These are phyloP conservation scores for Tetracladium setigerum DNA, from an alignment of 495 filamentous ascomycete species.

Conservation along the genomic window DNA sequence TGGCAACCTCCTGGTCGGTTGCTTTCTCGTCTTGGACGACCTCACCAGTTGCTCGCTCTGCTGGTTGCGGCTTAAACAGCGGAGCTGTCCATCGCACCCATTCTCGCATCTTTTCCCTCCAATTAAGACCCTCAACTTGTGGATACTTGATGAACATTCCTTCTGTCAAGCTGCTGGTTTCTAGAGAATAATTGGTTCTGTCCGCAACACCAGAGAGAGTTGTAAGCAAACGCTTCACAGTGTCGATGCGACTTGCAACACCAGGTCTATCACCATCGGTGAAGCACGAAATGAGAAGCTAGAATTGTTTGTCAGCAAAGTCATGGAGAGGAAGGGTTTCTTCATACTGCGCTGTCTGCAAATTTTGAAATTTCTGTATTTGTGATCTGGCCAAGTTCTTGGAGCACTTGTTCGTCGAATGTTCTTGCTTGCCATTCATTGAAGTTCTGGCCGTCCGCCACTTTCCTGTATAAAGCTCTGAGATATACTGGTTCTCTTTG, in stretches of 20 bases:
- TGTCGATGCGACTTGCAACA: conserved; percentile 18
- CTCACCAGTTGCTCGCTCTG: neutral
- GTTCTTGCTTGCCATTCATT: neutral
- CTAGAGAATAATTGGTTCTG: conserved; percentile 1
- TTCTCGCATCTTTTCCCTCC: conserved; percentile 32
- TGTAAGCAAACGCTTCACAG: conserved; percentile 35
- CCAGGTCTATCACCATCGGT: neutral
- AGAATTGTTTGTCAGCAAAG: neutral
- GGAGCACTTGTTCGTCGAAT: conserved; percentile 19
- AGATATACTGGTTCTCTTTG: conserved; percentile 1
- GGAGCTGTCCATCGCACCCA: conserved; percentile 32
- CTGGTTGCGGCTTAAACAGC: neutral
- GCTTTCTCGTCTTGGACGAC: neutral
- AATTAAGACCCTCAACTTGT: conserved; percentile 23
- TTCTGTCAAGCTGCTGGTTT: neutral
- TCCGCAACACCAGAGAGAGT: conserved; percentile 24
- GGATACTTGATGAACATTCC: conserved; percentile 8
- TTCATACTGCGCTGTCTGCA: neutral
- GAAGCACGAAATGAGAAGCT: conserved; percentile 6
- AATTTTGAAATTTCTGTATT: conserved; percentile 29
- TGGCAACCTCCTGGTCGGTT: neutral
- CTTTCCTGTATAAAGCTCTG: conserved; percentile 2
- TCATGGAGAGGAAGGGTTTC: neutral
- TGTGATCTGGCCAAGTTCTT: conserved; percentile 35
- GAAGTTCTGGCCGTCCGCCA: neutral